These are phyloP conservation scores for Xanthoparmelia taractica DNA, from an alignment of 495 filamentous ascomycete genomes.

Conservation along the genomic window DNA sequence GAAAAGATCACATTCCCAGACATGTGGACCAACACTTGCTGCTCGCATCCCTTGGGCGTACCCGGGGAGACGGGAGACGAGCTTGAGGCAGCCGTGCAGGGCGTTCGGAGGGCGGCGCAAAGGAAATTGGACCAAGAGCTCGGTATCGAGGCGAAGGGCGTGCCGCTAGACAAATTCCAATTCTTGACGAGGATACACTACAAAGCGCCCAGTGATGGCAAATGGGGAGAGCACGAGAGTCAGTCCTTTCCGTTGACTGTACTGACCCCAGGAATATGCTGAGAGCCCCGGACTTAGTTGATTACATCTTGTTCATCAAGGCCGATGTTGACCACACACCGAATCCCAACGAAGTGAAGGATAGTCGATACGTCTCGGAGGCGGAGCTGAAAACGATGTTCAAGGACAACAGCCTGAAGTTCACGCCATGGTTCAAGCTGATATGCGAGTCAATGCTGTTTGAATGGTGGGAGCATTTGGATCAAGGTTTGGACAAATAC, in stretches of 20 bases:
- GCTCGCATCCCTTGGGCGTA: constrained; percentile 90
- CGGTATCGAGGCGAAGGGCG: constrained; percentile 81
- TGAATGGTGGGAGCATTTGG: constrained; percentile 93
- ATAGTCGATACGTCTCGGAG: constrained; percentile 71
- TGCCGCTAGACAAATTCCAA: constrained; percentile 83
- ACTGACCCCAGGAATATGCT: constrained; percentile 10
- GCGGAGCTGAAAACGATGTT: constrained; percentile 83
- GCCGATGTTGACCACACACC: constrained; percentile 72
- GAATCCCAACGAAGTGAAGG: constrained; percentile 84
- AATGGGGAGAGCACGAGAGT: constrained; percentile 99
- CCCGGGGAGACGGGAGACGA: constrained; percentile 84
- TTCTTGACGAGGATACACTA: constrained; percentile 98
- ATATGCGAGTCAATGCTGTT: constrained; percentile 97
- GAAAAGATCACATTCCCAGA: constrained; percentile 99
- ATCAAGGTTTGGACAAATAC: constrained; percentile 74
- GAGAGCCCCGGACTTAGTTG: constrained; percentile 50
- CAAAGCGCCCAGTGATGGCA: constrained; percentile 90
- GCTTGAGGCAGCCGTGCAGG: constrained; percentile 68
- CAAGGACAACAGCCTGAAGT: constrained; percentile 64
- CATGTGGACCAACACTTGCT: constrained; percentile 99
- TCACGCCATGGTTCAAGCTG: constrained; percentile 99
- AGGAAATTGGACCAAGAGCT: constrained; percentile 92
- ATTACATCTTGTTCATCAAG: constrained; percentile 99
- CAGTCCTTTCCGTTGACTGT: constrained; percentile 30
- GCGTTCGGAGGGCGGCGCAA: constrained; percentile 84